These are phyloP conservation scores for Neocallimastix lanati DNA, from an alignment of 192 early-diverging fungal species.

Conservation along the genomic window DNA sequence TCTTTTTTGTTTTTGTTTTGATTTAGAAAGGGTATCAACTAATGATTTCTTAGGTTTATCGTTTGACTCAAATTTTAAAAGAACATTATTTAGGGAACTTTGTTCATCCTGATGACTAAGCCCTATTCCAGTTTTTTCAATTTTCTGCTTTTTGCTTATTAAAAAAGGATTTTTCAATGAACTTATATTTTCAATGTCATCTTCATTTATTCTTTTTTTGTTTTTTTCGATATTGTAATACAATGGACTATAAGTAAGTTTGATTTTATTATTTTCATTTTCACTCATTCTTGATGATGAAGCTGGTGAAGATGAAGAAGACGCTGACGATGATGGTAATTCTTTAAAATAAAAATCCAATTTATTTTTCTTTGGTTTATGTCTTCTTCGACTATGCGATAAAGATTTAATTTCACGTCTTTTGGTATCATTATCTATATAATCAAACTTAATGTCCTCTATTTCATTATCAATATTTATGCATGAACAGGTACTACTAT, in stretches of 20 bases:
- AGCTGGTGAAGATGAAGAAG: background rate
- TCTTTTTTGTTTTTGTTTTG: background rate
- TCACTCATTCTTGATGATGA: background rate
- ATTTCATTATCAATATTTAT: too few species aligned
- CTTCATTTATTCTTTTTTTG: background rate
- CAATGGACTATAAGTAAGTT: background rate
- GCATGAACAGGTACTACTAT: too few species aligned
- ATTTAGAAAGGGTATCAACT: background rate
- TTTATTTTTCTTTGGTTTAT: background rate
- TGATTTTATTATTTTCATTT: background rate
- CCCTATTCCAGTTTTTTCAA: background rate
- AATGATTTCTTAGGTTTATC: background rate
- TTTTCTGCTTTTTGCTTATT: background rate
- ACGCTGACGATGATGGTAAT: background rate
- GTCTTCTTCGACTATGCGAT: background rate
- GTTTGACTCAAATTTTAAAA: background rate
- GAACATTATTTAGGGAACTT: background rate
- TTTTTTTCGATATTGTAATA: background rate
- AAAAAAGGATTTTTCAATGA: background rate
- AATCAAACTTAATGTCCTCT: background rate
- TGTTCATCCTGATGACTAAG: background rate
- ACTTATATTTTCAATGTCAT: background rate
- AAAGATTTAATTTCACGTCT: background rate
- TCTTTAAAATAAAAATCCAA: background rate
- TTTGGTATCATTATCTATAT: background rate